Conservation (phyloP, 352 stramenopile genomes). For the Globisporangium middletonii region DNA sequence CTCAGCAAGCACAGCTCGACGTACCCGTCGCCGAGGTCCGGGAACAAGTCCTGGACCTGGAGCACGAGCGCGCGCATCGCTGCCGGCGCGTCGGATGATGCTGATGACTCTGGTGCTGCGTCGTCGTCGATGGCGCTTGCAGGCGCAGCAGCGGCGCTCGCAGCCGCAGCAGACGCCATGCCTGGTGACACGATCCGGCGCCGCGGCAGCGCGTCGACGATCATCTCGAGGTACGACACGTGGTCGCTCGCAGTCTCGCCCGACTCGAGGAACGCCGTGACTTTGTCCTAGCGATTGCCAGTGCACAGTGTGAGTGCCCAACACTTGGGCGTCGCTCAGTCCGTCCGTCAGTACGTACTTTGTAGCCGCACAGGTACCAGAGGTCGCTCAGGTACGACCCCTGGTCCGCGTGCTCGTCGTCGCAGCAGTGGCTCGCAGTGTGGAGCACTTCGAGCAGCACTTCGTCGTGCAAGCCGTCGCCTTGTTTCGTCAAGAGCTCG, state of each 20-base stretch:
- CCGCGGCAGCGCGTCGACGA: conserved; percentile 54
- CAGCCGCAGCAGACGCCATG: not conserved
- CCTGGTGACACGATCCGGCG: conserved; percentile 21
- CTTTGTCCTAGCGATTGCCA: conserved; percentile 28
- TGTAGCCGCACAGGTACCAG: conserved; percentile 57
- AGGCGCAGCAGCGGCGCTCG: not conserved
- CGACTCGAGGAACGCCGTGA: conserved; percentile 41
- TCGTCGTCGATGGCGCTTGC: conserved; percentile 5
- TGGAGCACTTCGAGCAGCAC: conserved; percentile 55
- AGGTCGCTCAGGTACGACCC: conserved; percentile 72
- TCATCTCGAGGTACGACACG: conserved; percentile 67
- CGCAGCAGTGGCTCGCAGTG: conserved; percentile 45
- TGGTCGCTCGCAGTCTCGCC: conserved; percentile 50
- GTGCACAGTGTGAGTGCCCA: not conserved
- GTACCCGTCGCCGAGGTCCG: conserved; percentile 49
- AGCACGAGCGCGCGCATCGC: conserved; percentile 28
- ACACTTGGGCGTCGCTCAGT: too few relatives aligned
- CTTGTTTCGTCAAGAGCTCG: conserved; percentile 25
- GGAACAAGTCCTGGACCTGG: conserved; percentile 61
- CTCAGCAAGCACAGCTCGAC: conserved; percentile 55
- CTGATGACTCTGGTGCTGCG: not conserved
- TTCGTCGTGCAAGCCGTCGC: conserved; percentile 21
- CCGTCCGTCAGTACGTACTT: conserved; percentile 13
- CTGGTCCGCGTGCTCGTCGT: conserved; percentile 42
- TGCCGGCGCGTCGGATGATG: not conserved